Evolutionary conservation across 768 basidiomycete species (phyloP).

Genomic region (Mycena galericulata): DNA sequence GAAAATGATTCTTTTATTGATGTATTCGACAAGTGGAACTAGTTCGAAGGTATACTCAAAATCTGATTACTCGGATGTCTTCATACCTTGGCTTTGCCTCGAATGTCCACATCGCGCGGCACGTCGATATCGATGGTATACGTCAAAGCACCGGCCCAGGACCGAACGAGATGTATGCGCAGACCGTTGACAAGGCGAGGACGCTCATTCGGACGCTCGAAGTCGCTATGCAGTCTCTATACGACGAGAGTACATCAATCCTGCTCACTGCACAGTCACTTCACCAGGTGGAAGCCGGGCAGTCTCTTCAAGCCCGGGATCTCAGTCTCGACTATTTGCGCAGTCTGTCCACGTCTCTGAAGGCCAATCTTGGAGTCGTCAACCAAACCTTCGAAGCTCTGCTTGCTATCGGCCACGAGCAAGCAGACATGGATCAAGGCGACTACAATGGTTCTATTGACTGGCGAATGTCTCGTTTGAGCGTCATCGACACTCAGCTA

Average conservation of each 20-base stretch:
- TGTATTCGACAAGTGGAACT: slow-evolving; percentile 50
- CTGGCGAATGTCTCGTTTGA: slow-evolving; percentile 80
- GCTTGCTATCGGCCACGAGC: slow-evolving; percentile 74
- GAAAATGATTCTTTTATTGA: slow-evolving; percentile 7
- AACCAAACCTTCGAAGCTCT: slow-evolving; percentile 73
- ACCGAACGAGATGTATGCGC: slow-evolving; percentile 64
- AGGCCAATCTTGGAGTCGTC: slow-evolving; percentile 66
- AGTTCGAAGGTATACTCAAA: slow-evolving; percentile 58
- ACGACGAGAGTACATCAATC: slow-evolving; percentile 75
- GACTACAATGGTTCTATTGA: slow-evolving; percentile 83
- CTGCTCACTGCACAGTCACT: slow-evolving; percentile 69
- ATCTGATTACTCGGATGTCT: slow-evolving; percentile 66
- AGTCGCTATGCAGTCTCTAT: slow-evolving; percentile 74
- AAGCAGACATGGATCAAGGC: slow-evolving; percentile 74
- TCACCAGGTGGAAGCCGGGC: slow-evolving; percentile 50
- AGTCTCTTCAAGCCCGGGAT: slow-evolving; percentile 47
- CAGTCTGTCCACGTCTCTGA: slow-evolving; percentile 62
- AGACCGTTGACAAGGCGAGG: slow-evolving; percentile 78
- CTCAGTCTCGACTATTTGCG: slow-evolving; percentile 60
- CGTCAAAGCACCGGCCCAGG: slow-evolving; percentile 59
- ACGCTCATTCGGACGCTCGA: slow-evolving; percentile 78
- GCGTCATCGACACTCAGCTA: slow-evolving; percentile 66
- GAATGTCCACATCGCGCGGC: slow-evolving; percentile 82
- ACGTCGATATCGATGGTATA: slow-evolving; percentile 87
- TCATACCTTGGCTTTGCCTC: slow-evolving; percentile 69